Conservation (phyloP, 306 rosid species). For the Glycine tomentella region DNA sequence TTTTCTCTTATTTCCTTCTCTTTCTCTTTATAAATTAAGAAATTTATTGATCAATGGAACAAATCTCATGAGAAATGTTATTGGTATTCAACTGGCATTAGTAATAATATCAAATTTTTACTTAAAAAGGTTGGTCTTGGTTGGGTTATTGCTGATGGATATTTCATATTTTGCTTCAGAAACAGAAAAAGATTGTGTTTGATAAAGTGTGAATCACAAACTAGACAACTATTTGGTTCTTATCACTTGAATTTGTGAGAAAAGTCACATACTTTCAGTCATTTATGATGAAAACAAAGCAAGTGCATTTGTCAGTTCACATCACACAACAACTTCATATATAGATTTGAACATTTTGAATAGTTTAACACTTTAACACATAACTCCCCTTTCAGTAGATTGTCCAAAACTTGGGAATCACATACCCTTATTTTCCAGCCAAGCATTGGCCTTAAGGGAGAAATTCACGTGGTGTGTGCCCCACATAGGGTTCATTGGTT, state of each 20-base stretch:
- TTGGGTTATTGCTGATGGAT: not conserved
- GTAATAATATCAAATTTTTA: not conserved
- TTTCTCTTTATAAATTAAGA: not conserved
- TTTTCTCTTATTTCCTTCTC: not conserved
- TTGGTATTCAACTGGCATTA: not conserved
- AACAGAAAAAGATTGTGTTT: not conserved
- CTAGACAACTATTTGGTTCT: not conserved
- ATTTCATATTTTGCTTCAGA: not conserved
- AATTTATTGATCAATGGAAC: not conserved
- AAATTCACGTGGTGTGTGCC: not conserved
- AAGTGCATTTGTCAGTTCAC: not conserved
- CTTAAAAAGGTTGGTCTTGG: not conserved
- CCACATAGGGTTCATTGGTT: not conserved
- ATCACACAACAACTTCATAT: not conserved
- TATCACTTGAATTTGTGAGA: not conserved
- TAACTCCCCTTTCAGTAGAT: not conserved
- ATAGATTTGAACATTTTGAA: not conserved
- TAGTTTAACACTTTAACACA: not conserved
- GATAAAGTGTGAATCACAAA: not conserved
- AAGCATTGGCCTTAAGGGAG: not conserved
- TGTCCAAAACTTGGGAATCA: not conserved
- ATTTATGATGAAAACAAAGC: not conserved
- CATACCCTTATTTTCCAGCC: not conserved
- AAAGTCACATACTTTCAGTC: not conserved
- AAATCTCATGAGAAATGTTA: not conserved